A percentile compares a stretch with the other conserved stretches of the same genome.
Conservation (phyloP, 2,329 filamentous ascomycete genomes). For the Annulohypoxylon truncatum region DNA sequence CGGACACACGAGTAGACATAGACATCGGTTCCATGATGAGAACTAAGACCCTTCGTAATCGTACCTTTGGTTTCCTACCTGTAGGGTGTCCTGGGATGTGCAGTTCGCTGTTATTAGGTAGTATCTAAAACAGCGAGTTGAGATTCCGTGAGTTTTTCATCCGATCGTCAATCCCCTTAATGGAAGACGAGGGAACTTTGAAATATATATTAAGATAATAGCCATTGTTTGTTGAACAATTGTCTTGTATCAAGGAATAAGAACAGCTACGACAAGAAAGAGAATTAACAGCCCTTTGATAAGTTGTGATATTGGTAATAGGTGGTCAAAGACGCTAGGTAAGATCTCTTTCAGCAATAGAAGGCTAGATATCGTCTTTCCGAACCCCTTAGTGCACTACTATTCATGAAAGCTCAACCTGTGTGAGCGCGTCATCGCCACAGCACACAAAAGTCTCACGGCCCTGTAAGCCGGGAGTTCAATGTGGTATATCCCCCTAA, state of each 20-base stretch:
- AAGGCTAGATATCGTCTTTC: neutral
- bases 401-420: slow-evolving; percentile 3
- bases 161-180: neutral
- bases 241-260: neutral
- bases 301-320: neutral
- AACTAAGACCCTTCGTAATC: neutral
- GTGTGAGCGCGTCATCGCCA: neutral
- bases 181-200: neutral
- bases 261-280: neutral
- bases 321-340: neutral
- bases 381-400: neutral
- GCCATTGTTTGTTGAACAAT: neutral
- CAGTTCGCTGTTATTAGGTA: neutral
- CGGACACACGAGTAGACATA: neutral
- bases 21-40: slow-evolving; percentile 6
- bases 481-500: too few species aligned
- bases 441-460: too few species aligned
- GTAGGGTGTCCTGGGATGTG: neutral
- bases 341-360: neutral
- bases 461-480: too few species aligned
- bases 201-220: neutral
- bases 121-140: neutral
- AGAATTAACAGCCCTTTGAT: neutral
- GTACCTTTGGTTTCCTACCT: neutral
- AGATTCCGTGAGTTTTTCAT: neutral